Evolutionary conservation across 495 filamentous ascomycete species (phyloP).

Genomic region (Penicillium simplicissimum): DNA sequence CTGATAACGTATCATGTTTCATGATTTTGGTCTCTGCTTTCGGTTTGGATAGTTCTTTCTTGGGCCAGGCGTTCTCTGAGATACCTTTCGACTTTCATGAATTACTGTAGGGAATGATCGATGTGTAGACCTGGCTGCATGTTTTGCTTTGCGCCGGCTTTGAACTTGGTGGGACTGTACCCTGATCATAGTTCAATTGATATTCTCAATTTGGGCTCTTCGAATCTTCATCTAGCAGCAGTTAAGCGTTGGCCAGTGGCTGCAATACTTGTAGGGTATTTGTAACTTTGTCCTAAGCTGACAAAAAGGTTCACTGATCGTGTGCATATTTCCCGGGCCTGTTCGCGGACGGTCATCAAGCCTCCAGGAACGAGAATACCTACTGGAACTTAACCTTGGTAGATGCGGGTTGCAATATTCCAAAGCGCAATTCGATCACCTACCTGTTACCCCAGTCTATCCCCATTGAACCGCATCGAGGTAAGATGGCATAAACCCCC

Average conservation of each 20-base stretch:
- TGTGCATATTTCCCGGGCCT: too few relatives aligned
- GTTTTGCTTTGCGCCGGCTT: neutral
- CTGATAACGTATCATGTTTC: constrained; percentile 15
- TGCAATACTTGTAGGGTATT: neutral
- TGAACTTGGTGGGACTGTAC: neutral
- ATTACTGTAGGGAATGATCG: too few relatives aligned
- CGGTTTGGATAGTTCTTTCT: constrained; percentile 8
- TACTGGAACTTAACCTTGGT: too few relatives aligned
- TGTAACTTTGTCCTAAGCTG: neutral
- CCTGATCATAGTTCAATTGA: constrained; percentile 1
- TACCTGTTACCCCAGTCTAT: too few relatives aligned
- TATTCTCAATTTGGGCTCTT: neutral
- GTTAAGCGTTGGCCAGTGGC: neutral
- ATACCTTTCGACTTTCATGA: constrained; percentile 16
- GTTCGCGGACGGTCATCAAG: too few relatives aligned
- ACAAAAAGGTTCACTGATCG: neutral
- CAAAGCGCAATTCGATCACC: too few relatives aligned
- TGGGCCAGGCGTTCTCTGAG: constrained; percentile 18
- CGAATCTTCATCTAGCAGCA: neutral
- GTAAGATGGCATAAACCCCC: neutral
- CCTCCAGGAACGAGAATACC: too few relatives aligned
- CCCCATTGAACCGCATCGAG: too few relatives aligned
- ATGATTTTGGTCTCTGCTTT: constrained; percentile 4
- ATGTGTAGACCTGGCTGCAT: neutral
- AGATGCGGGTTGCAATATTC: too few relatives aligned